A percentile compares a stretch with the other conserved stretches of the same genome.
Evolutionary conservation across 805 yeast genomes (phyloP).

Genomic region (Blastobotrys terrestris): DNA sequence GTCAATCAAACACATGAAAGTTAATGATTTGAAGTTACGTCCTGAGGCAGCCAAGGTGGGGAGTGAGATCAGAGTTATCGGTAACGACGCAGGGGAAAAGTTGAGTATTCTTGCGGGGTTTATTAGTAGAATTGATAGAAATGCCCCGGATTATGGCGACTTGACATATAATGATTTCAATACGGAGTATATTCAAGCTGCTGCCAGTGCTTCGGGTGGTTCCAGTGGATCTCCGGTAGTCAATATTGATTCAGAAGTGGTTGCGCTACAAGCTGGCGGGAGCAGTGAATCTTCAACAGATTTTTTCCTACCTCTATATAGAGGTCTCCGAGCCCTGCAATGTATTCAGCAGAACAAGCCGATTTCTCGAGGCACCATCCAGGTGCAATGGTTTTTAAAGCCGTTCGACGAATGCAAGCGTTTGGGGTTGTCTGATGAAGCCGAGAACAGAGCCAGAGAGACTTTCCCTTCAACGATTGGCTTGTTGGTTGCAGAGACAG

Average conservation of each 20-base stretch:
- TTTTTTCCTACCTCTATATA: conserved; percentile 78
- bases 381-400: conserved; percentile 78
- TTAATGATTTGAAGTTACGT: conserved; percentile 57
- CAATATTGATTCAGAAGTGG: conserved; percentile 76
- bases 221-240: conserved; percentile 97
- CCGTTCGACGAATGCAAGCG: conserved; percentile 90
- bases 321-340: conserved; percentile 74
- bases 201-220: conserved; percentile 94
- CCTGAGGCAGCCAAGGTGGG: conserved; percentile 91
- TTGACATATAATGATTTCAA: conserved; percentile 87
- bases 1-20: conserved; percentile 64
- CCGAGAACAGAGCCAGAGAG: conserved; percentile 63
- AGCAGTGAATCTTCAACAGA: conserved; percentile 87
- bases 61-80: conserved; percentile 87
- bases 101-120: conserved; percentile 84
- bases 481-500: conserved; percentile 71
- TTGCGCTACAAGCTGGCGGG: conserved; percentile 94
- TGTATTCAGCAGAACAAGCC: conserved; percentile 57
- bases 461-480: conserved; percentile 72
- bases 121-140: conserved; percentile 76
- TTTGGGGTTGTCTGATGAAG: conserved; percentile 70
- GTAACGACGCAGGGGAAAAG: conserved; percentile 96
- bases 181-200: conserved; percentile 92
- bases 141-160: conserved; percentile 90
- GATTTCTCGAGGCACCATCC: conserved; percentile 86